These are phyloP conservation scores for Arachnopeziza araneosa DNA, from an alignment of 2,329 filamentous ascomycete genomes.

Conservation along the genomic window DNA sequence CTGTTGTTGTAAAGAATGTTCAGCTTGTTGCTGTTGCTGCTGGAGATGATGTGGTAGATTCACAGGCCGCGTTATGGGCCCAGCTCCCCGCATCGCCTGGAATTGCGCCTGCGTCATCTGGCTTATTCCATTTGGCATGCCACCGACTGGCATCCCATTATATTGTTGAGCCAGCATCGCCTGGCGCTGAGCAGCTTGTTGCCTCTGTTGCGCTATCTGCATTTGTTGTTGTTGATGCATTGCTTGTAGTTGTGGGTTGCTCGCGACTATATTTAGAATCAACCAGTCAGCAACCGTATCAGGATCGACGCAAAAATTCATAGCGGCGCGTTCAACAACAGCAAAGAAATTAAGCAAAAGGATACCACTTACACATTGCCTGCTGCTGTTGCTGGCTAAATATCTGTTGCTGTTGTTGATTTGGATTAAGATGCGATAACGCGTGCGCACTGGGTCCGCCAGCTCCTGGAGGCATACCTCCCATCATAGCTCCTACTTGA, in stretches of 20 bases:
- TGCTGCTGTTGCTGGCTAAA: conserved; percentile 18
- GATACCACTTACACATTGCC: conserved; percentile 25
- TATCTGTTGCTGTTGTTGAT: conserved; percentile 33
- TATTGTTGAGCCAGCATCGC: conserved; percentile 50
- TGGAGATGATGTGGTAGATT: conserved; percentile 41
- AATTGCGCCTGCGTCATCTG: conserved; percentile 47
- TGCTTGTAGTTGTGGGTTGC: conserved; percentile 33
- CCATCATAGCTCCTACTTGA: conserved; percentile 66
- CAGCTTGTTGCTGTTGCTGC: conserved; percentile 34
- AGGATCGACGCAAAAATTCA: neutral
- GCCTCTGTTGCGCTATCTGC: conserved; percentile 45
- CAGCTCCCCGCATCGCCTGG: conserved; percentile 39
- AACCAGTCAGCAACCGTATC: neutral
- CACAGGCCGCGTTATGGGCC: conserved; percentile 38
- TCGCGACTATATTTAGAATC: conserved; percentile 21
- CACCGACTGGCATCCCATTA: conserved; percentile 46
- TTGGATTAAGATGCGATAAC: conserved; percentile 64
- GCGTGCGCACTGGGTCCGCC: conserved; percentile 57
- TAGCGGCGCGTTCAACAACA: neutral
- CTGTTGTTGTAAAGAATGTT: conserved; percentile 35
- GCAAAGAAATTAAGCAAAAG: neutral
- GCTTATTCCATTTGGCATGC: conserved; percentile 50
- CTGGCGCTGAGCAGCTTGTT: conserved; percentile 39
- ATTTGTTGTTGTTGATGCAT: conserved; percentile 55
- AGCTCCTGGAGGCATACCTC: conserved; percentile 65